Evolutionary conservation across 768 basidiomycete species (phyloP), one percentile per base, ranked within the genome.

Genomic region (Austroboletus festivus): DNA sequence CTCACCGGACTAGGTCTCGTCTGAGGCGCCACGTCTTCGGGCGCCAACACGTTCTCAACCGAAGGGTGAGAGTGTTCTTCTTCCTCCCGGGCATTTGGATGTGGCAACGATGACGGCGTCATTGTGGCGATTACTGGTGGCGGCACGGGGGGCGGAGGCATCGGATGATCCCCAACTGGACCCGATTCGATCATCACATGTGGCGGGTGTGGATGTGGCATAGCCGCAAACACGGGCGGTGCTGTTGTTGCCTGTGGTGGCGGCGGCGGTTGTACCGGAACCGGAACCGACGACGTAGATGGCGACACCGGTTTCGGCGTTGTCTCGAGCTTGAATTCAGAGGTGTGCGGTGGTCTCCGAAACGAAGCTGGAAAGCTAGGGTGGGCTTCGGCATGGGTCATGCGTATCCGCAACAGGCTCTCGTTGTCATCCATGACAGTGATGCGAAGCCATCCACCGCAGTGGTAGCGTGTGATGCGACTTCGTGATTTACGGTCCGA

Each of bases 381-480:
- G 41, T 67, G 65, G 0, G 67, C 65, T 33, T 67, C 67, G 18
- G 67, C 63, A 33, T 67, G 65, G 0, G 65, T 69, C 67, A 67
- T 67, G 45, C 65, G 65, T 57, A 67, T 69, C 23, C 65, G 65
- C 26, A 67, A 47, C 22, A 69, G 65, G 23, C 57, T 58, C 38
- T 67, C 65, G 38, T 69, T 67, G 45, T 67, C 67, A 19, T 67
- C 67, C 67, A 67, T 65, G 48, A 69, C 68, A 23, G 65, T 67
- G 51, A 67, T 69, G 19, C 67, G 65, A 20, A 67, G 57, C 65
- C 65, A 67, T 16, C 65, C 65, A 2, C 67, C 65, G 26, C 65
- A 67, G 31, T 69, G 67, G 21, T 65, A 67, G 30, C 65, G 65
- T 1, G 61, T 65, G 50, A 67, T 67, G 38, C 67, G 64, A 47